Evolutionary conservation across 805 yeast genomes (phyloP), one percentile per base, ranked within the genome.

Genomic region (Candida pseudoglaebosa): DNA sequence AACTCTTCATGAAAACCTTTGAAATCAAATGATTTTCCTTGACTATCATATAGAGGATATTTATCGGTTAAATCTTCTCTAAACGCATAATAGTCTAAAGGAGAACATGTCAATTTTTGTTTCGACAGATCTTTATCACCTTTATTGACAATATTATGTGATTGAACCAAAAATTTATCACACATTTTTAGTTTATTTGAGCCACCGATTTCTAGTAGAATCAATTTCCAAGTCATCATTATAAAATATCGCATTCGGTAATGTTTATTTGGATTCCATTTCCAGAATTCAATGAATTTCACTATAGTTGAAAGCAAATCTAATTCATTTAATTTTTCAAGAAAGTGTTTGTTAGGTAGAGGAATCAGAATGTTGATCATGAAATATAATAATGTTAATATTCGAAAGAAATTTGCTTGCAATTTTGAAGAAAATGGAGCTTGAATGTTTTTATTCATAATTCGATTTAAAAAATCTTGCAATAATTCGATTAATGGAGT

Each of bases 41-140:
- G 79, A 3, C 75, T 82, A 80, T 10, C 84, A 77, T 4, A 82
- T 4, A 85, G 63, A 0, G 99, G 97, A 54, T 80, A 91, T 44
- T 95, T 73, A 8, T 87, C 75, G 3, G 70, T 57, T 2, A 90
- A 57, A 43, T 87, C 95, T 37, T 84, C 85, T 44, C 88, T 70
- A 53, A 85, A 89, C 5, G 84, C 78, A 51, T 79, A 81, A 54
- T 86, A 91, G 47, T 90, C 95, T n/a, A 86, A 59, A 0, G 96
- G 95, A 0, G 95, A 80, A 7, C 90, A 81, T 0, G 70, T 60
- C 35, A 73, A 61, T 36, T 53, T 56, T 34, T 49, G 56, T 28
- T 64, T 46, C 4, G 44, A 37, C 20, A 51, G 28, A 21, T 44
- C 51, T 20, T 47, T 54, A 21, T 45, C 58, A 19, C 37, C 49